phyloP scores from a whole-genome alignment of 805 yeast genomes.

The Suhomyces faveliae region DNA sequence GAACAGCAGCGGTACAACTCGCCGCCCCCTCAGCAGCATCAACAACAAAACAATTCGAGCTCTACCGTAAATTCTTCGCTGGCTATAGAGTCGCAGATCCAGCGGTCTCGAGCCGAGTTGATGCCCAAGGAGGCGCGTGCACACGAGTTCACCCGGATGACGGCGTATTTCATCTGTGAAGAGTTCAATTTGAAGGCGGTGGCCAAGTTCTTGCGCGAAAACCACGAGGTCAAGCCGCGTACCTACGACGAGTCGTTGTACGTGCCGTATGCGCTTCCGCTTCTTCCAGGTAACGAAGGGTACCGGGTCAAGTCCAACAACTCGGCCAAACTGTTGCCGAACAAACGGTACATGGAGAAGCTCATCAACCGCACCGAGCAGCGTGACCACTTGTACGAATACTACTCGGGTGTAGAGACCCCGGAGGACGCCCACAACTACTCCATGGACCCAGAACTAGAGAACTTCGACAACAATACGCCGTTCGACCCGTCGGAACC shows the following conservation, averaged over 20 bases:
- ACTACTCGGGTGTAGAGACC: constrained; percentile 76
- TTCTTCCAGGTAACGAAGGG: constrained; percentile 80
- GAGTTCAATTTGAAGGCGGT: constrained; percentile 67
- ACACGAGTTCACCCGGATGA: constrained; percentile 73
- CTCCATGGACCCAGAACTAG: constrained; percentile 45
- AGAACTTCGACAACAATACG: constrained; percentile 45
- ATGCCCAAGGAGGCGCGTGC: constrained; percentile 60
- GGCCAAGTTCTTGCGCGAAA: constrained; percentile 58
- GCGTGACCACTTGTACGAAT: constrained; percentile 88
- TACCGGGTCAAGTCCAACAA: constrained; percentile 72
- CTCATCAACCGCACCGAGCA: constrained; percentile 79
- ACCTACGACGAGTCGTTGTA: constrained; percentile 91
- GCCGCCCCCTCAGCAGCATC: constrained; percentile 13
- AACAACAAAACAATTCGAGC: background rate
- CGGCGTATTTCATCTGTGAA: constrained; percentile 89
- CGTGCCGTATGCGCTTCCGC: constrained; percentile 83
- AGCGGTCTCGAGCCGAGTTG: constrained; percentile 51
- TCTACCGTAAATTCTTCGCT: no score
- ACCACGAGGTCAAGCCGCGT: constrained; percentile 84
- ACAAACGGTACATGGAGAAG: constrained; percentile 62
- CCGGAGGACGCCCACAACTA: constrained; percentile 54
- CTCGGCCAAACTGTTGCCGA: constrained; percentile 42
- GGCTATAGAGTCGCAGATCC: constrained; percentile 24
- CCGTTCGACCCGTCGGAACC: constrained; percentile 92
- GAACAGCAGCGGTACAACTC: constrained; percentile 38